Evolutionary conservation across 192 early-diverging fungal species (phyloP).

Genomic region (Mortierella alpina): DNA sequence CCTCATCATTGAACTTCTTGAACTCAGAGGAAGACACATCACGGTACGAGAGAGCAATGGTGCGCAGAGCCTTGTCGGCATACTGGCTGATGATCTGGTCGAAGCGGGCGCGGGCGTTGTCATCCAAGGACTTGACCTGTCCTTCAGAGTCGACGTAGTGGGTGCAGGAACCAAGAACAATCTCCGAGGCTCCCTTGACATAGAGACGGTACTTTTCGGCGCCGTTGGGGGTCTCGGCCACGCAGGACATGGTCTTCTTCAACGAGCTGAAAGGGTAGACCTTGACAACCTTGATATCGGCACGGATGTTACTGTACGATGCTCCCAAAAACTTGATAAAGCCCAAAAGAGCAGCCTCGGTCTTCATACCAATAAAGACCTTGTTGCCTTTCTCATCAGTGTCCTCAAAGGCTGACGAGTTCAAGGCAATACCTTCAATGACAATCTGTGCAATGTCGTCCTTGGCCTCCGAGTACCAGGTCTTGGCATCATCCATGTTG

Average conservation of each 20-base stretch:
- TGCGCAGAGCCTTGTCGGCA: conserved; percentile 77
- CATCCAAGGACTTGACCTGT: conserved; percentile 52
- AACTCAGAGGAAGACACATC: conserved; percentile 60
- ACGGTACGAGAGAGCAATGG: conserved; percentile 78
- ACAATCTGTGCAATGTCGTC: conserved; percentile 53
- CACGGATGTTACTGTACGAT: conserved; percentile 65
- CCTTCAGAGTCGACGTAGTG: conserved; percentile 68
- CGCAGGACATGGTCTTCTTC: conserved; percentile 89
- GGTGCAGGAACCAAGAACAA: conserved; percentile 70
- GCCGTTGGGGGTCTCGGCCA: conserved; percentile 55
- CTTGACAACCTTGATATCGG: conserved; percentile 61
- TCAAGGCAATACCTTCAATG: conserved; percentile 71
- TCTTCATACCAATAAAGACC: conserved; percentile 82
- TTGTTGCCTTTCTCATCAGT: conserved; percentile 68
- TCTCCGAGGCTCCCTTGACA: conserved; percentile 86
- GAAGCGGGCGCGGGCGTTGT: conserved; percentile 50
- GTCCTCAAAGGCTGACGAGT: conserved; percentile 80
- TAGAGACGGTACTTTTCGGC: conserved; percentile 63
- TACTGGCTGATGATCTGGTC: conserved; percentile 65
- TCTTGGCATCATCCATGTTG: conserved; percentile 48
- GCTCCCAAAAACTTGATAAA: conserved; percentile 69
- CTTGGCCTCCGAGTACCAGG: conserved; percentile 61
- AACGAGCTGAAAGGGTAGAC: conserved; percentile 90
- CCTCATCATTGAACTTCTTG: conserved; percentile 61
- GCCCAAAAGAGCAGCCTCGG: conserved; percentile 79